A percentile compares a stretch with the other conserved stretches of the same genome.
Conservation (phyloP, 805 yeast species). For the Metschnikowia henanensis region DNA sequence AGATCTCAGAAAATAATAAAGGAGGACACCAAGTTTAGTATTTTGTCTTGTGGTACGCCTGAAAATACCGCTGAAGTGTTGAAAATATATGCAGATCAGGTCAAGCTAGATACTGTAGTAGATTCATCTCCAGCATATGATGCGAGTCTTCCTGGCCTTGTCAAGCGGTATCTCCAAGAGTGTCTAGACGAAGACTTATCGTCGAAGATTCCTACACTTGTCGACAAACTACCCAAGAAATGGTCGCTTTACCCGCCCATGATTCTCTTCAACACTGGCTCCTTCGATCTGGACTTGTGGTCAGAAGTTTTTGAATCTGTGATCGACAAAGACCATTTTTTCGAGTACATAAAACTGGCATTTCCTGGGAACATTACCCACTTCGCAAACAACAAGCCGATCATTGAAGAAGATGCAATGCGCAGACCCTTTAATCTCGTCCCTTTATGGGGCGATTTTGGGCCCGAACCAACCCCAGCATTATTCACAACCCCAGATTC, state of each 20-base stretch:
- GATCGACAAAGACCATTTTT: constrained; percentile 16
- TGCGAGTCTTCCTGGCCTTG: not conserved
- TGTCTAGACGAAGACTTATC: too few species aligned
- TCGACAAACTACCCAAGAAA: constrained; percentile 43
- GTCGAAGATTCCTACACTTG: not conserved
- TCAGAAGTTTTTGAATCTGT: not conserved
- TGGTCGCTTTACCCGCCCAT: constrained; percentile 70
- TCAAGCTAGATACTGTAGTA: not conserved
- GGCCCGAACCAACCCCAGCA: constrained; percentile 36
- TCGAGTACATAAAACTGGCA: constrained; percentile 11
- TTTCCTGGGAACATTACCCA: constrained; percentile 43
- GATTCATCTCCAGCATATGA: not conserved
- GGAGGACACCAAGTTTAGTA: constrained; percentile 1
- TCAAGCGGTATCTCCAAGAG: not conserved
- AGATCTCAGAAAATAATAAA: constrained; percentile 10
- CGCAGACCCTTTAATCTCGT: constrained; percentile 63
- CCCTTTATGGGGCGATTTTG: constrained; percentile 69
- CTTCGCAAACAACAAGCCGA: constrained; percentile 72
- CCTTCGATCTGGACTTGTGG: constrained; percentile 46
- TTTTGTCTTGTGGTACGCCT: constrained; percentile 4
- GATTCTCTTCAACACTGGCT: constrained; percentile 52
- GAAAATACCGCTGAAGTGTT: not conserved
- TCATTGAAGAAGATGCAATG: constrained; percentile 51
- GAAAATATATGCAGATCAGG: not conserved
- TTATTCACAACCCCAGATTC: constrained; percentile 19